These are phyloP conservation scores for Eimeria praecox DNA, from an alignment of 169 alveolate species.

Conservation along the genomic window DNA sequence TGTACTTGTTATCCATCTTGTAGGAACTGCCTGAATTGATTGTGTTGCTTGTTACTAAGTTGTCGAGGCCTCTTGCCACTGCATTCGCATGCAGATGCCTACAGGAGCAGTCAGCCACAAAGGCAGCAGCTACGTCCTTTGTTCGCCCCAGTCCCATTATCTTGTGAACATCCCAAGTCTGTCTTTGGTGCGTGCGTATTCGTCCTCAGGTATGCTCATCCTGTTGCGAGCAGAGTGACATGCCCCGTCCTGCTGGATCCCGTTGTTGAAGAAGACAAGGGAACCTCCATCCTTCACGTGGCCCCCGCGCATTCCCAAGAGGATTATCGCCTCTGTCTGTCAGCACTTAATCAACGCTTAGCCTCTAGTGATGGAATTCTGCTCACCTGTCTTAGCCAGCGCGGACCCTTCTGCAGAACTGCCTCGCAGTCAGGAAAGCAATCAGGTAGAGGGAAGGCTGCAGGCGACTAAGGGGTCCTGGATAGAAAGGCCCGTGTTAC, in stretches of 20 bases:
- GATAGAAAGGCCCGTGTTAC: neutral
- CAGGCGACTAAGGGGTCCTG: neutral
- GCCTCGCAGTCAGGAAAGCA: neutral
- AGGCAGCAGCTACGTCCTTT: neutral
- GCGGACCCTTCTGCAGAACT: neutral
- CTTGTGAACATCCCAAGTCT: neutral
- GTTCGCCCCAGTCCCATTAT: neutral
- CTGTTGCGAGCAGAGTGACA: conserved; percentile 57
- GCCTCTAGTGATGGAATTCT: neutral
- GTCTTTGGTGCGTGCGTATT: neutral
- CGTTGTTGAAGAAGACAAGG: conserved; percentile 29
- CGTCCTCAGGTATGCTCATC: conserved; percentile 43
- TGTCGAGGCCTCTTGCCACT: neutral
- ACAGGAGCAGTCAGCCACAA: too few species aligned
- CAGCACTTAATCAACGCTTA: neutral
- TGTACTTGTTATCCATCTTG: neutral
- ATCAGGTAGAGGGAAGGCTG: neutral
- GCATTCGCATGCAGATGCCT: neutral
- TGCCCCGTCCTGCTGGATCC: conserved; percentile 70
- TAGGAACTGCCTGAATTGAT: neutral
- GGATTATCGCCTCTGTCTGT: conserved; percentile 75
- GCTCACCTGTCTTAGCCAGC: neutral
- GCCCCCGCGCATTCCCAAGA: conserved; percentile 82
- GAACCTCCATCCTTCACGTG: conserved; percentile 77
- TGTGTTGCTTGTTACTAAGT: neutral